These are phyloP conservation scores for Fusarium acutatum DNA, from an alignment of 2,329 filamentous ascomycete species.

Conservation along the genomic window DNA sequence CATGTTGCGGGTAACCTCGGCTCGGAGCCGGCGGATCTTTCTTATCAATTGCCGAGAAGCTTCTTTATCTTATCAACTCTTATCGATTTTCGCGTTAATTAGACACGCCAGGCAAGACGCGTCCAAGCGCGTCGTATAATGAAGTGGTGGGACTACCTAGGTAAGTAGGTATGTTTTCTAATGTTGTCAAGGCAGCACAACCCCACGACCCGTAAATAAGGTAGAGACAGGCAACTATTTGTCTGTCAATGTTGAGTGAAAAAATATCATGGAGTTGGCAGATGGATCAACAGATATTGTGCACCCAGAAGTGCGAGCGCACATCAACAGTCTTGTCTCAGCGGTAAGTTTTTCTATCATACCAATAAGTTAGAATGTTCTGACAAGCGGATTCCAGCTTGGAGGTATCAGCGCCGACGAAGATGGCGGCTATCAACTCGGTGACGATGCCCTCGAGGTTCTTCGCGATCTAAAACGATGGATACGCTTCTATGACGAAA, in stretches of 20 bases:
- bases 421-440: constrained; percentile 84
- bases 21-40: constrained; percentile 28
- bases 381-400: constrained; percentile 64
- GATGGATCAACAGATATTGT: constrained; percentile 69
- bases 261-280: constrained; percentile 60
- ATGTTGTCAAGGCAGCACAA: constrained; percentile 27
- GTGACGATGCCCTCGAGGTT: constrained; percentile 91
- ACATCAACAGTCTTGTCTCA: constrained; percentile 92
- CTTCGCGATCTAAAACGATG: constrained; percentile 94
- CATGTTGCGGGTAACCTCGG: constrained; percentile 55
- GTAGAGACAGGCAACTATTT: constrained; percentile 8
- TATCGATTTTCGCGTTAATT: constrained; percentile 27
- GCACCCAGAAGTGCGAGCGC: constrained; percentile 90
- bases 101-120: constrained; percentile 29
- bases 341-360: constrained; percentile 68
- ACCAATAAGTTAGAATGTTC: constrained; percentile 2
- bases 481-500: constrained; percentile 94
- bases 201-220: constrained; percentile 30
- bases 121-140: constrained; percentile 29
- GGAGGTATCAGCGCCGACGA: constrained; percentile 84
- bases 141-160: constrained; percentile 14
- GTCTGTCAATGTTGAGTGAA: constrained; percentile 11
- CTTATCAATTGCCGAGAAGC: constrained; percentile 31
- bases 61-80: constrained; percentile 19
- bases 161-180: background rate